Conservation (phyloP, 2,329 filamentous ascomycete genomes). For the Exophiala sp. region DNA sequence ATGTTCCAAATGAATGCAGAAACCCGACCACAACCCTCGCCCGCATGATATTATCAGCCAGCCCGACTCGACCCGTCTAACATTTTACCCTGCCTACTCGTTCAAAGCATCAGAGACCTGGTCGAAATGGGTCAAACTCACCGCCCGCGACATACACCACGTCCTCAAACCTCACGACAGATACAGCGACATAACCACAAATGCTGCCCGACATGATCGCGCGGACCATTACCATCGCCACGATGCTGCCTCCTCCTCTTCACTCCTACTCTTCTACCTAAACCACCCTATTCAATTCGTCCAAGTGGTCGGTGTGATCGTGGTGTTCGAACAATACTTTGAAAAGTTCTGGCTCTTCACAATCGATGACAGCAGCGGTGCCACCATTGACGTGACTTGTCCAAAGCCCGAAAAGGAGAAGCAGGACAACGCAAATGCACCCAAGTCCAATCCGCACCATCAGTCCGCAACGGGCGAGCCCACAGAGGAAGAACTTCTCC, state of each 20-base stretch:
- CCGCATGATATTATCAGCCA: neutral
- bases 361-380: constrained; percentile 61
- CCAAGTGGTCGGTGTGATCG: constrained; percentile 66
- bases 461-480: neutral
- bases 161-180: constrained; percentile 14
- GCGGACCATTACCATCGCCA: neutral
- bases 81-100: constrained; percentile 58
- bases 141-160: constrained; percentile 52
- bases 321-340: constrained; percentile 48
- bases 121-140: constrained; percentile 61
- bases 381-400: constrained; percentile 54
- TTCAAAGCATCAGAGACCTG: constrained; percentile 60
- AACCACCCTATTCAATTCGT: constrained; percentile 78
- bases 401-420: constrained; percentile 33
- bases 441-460: neutral
- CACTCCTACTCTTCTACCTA: constrained; percentile 58
- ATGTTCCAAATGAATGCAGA: constrained; percentile 13
- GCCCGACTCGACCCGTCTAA: constrained; percentile 19
- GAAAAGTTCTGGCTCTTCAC: constrained; percentile 43
- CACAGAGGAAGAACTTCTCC: constrained; percentile 8
- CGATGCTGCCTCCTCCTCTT: constrained; percentile 36
- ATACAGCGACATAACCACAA: constrained; percentile 17
- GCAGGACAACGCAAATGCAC: neutral
- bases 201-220: neutral
- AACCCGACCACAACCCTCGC: neutral